A percentile compares a stretch with the other conserved stretches of the same genome.
phyloP scores from a whole-genome alignment of 2,329 filamentous ascomycete genomes.

The Alternaria sp. region DNA sequence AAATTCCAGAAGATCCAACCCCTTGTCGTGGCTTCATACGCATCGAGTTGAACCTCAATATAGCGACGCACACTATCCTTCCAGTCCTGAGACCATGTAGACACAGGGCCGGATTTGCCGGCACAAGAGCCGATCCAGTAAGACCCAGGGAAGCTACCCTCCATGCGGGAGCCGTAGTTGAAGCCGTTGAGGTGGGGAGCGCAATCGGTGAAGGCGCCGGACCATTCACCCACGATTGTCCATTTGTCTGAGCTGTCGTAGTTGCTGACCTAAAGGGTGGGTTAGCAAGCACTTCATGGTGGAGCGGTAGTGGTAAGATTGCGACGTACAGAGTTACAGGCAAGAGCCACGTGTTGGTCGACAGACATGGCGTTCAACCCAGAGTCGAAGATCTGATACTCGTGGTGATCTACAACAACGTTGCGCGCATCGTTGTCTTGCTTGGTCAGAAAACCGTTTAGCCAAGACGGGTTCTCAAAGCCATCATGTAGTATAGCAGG shows the following conservation, averaged over 20 bases:
- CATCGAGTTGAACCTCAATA: constrained; percentile 64
- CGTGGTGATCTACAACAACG: constrained; percentile 72
- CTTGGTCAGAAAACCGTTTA: constrained; percentile 67
- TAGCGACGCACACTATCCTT: constrained; percentile 60
- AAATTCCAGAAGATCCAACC: constrained; percentile 69
- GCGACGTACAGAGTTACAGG: constrained; percentile 61
- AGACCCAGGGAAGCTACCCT: constrained; percentile 62
- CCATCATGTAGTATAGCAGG: constrained; percentile 67
- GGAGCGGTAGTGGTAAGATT: neutral
- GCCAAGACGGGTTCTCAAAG: constrained; percentile 62
- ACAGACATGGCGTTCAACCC: constrained; percentile 59
- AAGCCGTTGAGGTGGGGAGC: constrained; percentile 58
- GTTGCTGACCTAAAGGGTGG: constrained; percentile 29
- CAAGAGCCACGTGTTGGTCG: constrained; percentile 63
- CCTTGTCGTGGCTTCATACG: constrained; percentile 59
- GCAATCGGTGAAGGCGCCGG: constrained; percentile 70
- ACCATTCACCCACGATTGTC: constrained; percentile 74
- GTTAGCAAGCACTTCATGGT: neutral
- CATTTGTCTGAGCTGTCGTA: constrained; percentile 68
- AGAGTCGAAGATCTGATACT: constrained; percentile 71
- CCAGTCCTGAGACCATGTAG: constrained; percentile 57
- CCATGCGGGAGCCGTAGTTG: constrained; percentile 65
- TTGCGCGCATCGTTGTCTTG: constrained; percentile 59
- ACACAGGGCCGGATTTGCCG: constrained; percentile 59
- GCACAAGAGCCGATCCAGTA: constrained; percentile 63